phyloP scores from a whole-genome alignment of 345 rosid genomes.

The Camelina sativa region DNA sequence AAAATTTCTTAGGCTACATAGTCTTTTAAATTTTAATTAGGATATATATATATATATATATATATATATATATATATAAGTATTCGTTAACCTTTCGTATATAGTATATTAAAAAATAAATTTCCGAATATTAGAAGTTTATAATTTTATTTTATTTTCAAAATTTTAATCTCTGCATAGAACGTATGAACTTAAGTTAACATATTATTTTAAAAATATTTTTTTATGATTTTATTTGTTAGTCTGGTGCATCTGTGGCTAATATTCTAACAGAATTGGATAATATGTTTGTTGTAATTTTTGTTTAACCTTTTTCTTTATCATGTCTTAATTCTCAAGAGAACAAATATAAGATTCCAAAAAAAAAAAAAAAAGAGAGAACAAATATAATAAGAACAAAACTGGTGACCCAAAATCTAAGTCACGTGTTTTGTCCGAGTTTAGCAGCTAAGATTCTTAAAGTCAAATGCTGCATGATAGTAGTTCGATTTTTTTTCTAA shows the following conservation, averaged over 20 bases:
- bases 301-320: background rate
- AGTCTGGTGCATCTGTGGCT: conserved; percentile 15
- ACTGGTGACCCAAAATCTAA: conserved; percentile 9
- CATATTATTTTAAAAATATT: background rate
- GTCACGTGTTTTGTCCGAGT: conserved; percentile 21
- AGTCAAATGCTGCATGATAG: conserved; percentile 13
- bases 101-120: background rate
- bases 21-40: background rate
- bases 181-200: background rate
- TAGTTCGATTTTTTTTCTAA: background rate
- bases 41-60: background rate
- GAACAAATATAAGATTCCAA: no score
- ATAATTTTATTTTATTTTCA: background rate
- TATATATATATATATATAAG: background rate
- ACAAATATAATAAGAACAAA: background rate
- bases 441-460: background rate
- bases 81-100: background rate
- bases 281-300: background rate
- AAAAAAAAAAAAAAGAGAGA: no score
- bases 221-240: background rate
- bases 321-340: background rate
- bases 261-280: background rate
- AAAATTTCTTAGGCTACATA: background rate
- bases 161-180: background rate
- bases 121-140: background rate